Percentiles rank a stretch among this genome's conserved stretches.
Evolutionary conservation across 2,329 filamentous ascomycete species (phyloP).

Genomic region (Epichloe baconii): DNA sequence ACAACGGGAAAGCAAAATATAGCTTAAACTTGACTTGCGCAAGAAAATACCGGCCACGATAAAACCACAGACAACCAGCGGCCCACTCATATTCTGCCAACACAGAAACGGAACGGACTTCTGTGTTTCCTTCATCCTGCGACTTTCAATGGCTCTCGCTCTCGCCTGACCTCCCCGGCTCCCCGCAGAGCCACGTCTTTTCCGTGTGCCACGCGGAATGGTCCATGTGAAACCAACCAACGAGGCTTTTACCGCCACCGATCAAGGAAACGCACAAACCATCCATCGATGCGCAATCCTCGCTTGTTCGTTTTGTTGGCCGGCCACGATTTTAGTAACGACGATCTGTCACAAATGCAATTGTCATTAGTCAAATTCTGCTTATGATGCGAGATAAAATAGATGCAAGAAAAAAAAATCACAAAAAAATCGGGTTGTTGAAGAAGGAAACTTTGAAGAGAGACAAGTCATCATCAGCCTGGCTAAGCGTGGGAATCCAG

Average conservation of each 20-base stretch:
- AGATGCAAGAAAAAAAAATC: not conserved
- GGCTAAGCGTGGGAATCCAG: no score
- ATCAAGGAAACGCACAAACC: not conserved
- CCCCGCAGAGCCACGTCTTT: not conserved
- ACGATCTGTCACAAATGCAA: constrained; percentile 9
- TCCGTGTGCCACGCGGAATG: not conserved
- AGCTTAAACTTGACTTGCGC: not conserved
- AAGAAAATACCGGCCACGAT: not conserved
- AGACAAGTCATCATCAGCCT: not conserved
- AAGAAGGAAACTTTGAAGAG: not conserved
- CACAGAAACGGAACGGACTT: not conserved
- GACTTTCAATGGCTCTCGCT: not conserved
- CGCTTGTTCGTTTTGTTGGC: not conserved
- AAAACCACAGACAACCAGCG: not conserved
- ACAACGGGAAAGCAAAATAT: not conserved
- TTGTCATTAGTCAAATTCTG: constrained; percentile 7
- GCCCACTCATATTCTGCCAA: not conserved
- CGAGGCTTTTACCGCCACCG: not conserved
- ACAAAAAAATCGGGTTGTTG: not conserved
- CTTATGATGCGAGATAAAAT: not conserved
- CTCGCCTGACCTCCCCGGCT: not conserved
- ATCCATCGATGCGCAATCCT: not conserved
- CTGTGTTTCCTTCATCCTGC: not conserved
- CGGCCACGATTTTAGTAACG: constrained; percentile 7
- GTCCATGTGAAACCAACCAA: not conserved